Conservation (phyloP, 805 yeast species). For the Ogataea glucozyma region DNA sequence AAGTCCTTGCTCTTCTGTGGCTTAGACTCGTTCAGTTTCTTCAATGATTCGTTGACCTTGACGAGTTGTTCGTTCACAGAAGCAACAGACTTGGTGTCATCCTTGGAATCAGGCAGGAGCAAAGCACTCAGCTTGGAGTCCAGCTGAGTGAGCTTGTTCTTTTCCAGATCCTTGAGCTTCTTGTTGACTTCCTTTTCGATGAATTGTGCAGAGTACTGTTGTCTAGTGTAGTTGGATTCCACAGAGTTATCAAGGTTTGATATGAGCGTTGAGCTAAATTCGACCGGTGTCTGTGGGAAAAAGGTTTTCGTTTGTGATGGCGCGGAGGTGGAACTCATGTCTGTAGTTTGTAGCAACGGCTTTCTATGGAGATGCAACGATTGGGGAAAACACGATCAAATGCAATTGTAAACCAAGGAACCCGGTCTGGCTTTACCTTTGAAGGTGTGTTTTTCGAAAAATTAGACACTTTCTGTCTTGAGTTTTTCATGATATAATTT, state of each 20-base stretch:
- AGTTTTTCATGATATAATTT: background rate
- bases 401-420: background rate
- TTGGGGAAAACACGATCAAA: background rate
- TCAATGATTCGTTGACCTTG: constrained; percentile 36
- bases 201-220: constrained; percentile 65
- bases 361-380: background rate
- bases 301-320: constrained; percentile 57
- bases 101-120: constrained; percentile 38
- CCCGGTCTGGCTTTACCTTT: background rate
- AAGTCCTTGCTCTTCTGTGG: constrained; percentile 41
- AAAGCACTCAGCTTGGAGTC: constrained; percentile 49
- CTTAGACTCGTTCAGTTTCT: constrained; percentile 32
- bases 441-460: background rate
- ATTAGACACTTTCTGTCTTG: background rate
- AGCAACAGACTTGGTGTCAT: constrained; percentile 23
- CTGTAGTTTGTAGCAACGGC: background rate
- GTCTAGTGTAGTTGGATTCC: constrained; percentile 71
- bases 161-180: constrained; percentile 55
- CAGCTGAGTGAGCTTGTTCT: constrained; percentile 51
- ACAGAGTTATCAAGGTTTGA: constrained; percentile 56
- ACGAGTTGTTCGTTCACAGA: constrained; percentile 36
- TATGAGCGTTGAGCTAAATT: constrained; percentile 63
- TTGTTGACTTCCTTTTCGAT: constrained; percentile 65
- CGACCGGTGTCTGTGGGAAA: constrained; percentile 66
- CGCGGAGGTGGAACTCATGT: constrained; percentile 8